These are phyloP conservation scores for Kuraishia piskuri DNA, from an alignment of 805 yeast species.

Conservation along the genomic window DNA sequence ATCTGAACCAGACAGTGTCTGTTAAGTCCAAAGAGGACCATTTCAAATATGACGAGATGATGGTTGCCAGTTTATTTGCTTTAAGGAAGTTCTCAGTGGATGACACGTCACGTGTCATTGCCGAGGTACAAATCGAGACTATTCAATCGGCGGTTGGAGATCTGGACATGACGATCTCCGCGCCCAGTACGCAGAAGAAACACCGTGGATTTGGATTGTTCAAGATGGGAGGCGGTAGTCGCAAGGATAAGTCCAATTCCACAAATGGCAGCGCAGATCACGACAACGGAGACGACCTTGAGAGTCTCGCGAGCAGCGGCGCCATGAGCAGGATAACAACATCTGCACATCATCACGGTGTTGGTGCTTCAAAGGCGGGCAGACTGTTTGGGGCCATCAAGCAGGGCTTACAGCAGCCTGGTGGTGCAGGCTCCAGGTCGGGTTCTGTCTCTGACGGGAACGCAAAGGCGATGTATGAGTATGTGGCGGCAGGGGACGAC, in stretches of 20 bases:
- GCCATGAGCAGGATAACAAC: conserved; percentile 17
- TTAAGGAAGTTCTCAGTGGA: conserved; percentile 59
- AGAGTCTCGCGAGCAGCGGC: conserved; percentile 17
- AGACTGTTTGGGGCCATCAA: conserved; percentile 29
- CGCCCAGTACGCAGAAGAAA: conserved; percentile 44
- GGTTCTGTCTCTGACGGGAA: conserved; percentile 8
- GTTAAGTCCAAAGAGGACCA: conserved; percentile 27
- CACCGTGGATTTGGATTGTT: conserved; percentile 42
- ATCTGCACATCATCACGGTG: conserved; percentile 3
- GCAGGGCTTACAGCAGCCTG: conserved; percentile 7
- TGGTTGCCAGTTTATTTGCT: conserved; percentile 41
- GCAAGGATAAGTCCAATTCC: neutral
- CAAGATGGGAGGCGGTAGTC: conserved; percentile 6
- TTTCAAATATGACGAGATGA: conserved; percentile 37
- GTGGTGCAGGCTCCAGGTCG: conserved; percentile 17
- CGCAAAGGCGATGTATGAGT: conserved; percentile 52
- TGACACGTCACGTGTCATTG: conserved; percentile 64
- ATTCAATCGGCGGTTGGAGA: conserved; percentile 81
- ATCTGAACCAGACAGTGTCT: conserved; percentile 27
- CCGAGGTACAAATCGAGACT: conserved; percentile 85
- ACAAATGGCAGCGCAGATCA: conserved; percentile 8
- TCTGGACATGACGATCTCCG: conserved; percentile 54
- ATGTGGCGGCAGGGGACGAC: conserved; percentile 63
- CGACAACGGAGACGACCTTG: conserved; percentile 11
- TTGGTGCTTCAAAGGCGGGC: conserved; percentile 11